Evolutionary conservation across 441 rosid genomes (phyloP).

Genomic region (Arabidopsis lyrata): DNA sequence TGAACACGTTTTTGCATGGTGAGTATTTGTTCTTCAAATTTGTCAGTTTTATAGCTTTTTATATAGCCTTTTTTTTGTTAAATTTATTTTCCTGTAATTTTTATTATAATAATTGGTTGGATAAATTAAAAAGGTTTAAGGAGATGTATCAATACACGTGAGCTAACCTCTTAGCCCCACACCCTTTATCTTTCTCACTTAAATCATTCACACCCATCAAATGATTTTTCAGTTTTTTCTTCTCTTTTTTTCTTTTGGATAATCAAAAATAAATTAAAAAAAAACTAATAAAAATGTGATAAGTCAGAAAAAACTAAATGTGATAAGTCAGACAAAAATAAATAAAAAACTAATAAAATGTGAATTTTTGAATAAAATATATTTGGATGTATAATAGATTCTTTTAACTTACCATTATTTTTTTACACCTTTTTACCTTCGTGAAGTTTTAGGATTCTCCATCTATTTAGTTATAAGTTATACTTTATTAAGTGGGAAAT

Average conservation of each 20-base stretch:
- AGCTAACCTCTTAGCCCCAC: constrained; percentile 75
- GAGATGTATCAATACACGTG: constrained; percentile 74
- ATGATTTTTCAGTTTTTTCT: constrained; percentile 36
- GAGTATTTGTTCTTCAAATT: constrained; percentile 23
- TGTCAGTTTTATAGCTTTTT: constrained; percentile 1
- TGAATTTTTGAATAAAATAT: too few species aligned
- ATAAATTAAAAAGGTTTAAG: constrained; percentile 48
- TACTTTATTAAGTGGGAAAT: constrained; percentile 3
- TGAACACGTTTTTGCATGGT: constrained; percentile 38
- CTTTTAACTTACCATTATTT: too few species aligned
- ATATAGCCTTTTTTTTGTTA: too few species aligned
- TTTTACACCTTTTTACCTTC: neutral
- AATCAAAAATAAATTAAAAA: neutral
- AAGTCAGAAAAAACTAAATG: too few species aligned
- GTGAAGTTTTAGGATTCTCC: constrained; percentile 14
- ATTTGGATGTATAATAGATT: too few species aligned
- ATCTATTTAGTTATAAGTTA: constrained; percentile 18
- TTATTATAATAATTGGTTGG: constrained; percentile 6
- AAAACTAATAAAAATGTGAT: neutral
- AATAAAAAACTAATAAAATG: too few species aligned
- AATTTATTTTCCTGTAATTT: neutral
- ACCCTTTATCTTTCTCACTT: constrained; percentile 52
- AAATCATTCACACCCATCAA: constrained; percentile 51
- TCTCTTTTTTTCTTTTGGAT: neutral
- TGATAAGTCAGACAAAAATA: too few species aligned